Evolutionary conservation across 75 land plant species (phyloP).

Genomic region (Azolla pinnata): DNA sequence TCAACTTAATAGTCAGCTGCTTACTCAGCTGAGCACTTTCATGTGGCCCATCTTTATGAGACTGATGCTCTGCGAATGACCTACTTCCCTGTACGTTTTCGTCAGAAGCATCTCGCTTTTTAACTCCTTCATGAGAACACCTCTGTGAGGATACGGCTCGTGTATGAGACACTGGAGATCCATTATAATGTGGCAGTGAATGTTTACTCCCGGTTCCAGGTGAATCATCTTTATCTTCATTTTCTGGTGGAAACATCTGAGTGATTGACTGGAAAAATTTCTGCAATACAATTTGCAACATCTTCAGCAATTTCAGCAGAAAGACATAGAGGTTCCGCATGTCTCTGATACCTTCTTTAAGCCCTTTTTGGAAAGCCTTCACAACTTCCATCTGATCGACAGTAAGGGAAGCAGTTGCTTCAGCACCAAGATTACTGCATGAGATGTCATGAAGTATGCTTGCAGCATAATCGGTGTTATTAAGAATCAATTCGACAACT

Average conservation of each 20-base stretch:
- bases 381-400: conserved; percentile 41
- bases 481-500: conserved; percentile 76
- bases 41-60: too few relatives aligned
- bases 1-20: conserved; percentile 74
- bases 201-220: not conserved
- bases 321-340: conserved; percentile 72
- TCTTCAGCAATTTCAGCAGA: conserved; percentile 67
- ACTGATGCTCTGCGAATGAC: too few relatives aligned
- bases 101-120: too few relatives aligned
- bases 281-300: conserved; percentile 50
- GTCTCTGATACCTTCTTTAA: conserved; percentile 60
- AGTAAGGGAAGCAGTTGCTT: not conserved
- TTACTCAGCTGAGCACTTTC: conserved; percentile 33
- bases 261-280: conserved; percentile 39
- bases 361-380: conserved; percentile 60
- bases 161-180: too few relatives aligned
- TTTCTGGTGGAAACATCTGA: conserved; percentile 28
- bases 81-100: too few relatives aligned
- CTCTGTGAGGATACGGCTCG: too few relatives aligned
- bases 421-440: conserved; percentile 48
- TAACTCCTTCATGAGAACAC: too few relatives aligned
- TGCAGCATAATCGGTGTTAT: conserved; percentile 49
- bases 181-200: too few relatives aligned
- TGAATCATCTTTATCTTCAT: conserved; percentile 14
- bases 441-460: conserved; percentile 66